These are phyloP conservation scores for Fusarium fujikuroi DNA, from an alignment of 2,329 filamentous ascomycete species.

Conservation along the genomic window DNA sequence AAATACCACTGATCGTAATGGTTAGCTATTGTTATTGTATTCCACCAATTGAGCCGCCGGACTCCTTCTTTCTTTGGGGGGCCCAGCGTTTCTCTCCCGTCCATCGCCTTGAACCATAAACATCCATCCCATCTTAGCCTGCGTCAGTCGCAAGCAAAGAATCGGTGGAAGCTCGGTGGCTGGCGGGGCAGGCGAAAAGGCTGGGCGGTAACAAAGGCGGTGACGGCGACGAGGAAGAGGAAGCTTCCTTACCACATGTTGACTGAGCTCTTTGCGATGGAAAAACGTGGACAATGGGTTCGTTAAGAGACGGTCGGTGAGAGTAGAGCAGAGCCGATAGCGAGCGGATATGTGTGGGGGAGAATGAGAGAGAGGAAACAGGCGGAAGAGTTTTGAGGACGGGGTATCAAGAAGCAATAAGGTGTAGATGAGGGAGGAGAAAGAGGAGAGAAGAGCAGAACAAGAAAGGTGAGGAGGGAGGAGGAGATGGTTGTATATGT, in stretches of 20 bases:
- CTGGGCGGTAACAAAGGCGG: constrained; percentile 29
- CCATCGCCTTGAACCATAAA: constrained; percentile 10
- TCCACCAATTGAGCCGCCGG: constrained; percentile 32
- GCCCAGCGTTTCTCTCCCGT: constrained; percentile 2
- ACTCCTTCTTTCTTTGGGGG: constrained; percentile 6
- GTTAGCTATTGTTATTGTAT: constrained; percentile 41
- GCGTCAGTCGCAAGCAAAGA: constrained; percentile 32
- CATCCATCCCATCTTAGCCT: constrained; percentile 17
- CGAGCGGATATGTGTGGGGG: constrained; percentile 31
- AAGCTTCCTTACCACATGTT: constrained; percentile 45
- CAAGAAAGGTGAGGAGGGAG: constrained; percentile 29
- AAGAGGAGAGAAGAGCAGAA: constrained; percentile 40
- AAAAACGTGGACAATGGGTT: constrained; percentile 29
- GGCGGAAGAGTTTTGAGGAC: constrained; percentile 25
- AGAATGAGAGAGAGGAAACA: constrained; percentile 16
- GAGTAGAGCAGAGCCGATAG: constrained; percentile 33
- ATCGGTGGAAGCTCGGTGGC: constrained; percentile 27
- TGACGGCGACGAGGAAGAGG: constrained; percentile 31
- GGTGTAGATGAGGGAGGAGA: constrained; percentile 38
- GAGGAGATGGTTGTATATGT: constrained; percentile 43
- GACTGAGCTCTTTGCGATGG: constrained; percentile 36
- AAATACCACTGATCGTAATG: constrained; percentile 76
- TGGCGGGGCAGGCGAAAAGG: neutral
- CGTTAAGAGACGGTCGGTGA: constrained; percentile 31
- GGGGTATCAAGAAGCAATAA: constrained; percentile 47